Evolutionary conservation across 441 rosid species (phyloP), one percentile per base, ranked within the genome.

Genomic region (Lepidium campestre): DNA sequence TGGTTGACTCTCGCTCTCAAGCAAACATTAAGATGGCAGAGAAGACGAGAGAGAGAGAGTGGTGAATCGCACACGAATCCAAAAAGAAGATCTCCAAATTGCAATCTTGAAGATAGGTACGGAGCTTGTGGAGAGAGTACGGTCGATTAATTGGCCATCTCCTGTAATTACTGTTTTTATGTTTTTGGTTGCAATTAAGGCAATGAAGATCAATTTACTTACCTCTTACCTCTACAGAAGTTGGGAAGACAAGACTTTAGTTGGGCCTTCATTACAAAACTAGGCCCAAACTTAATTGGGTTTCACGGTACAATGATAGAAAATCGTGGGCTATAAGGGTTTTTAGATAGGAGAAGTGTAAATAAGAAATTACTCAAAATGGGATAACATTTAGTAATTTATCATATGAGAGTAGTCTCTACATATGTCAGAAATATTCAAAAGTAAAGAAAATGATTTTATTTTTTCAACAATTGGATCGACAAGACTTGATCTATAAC

Each of bases 1-100:
- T 72, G 61, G 61, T 72, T 72, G 65, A 71, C 58, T 65, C 59
- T 54, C 22, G 25, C 36, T 18, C 32, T 65, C 49, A 72, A 54
- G 19, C 71, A 34, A 50, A 41, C 67, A 65, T 71, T 65, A 29
- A 29, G 32, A 29, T 42, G 25, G 25, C 10, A 1, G 35, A 15
- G 19, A 34, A 23, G 20, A 23, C 12, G 15, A 31, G 18, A 17
- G 25, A 44, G 7, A 25, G 39, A 59, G 42, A 41, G 31, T 29
- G 34, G 34, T 29, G 34, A 52, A 60, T 41, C 62, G 13, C 31
- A 0, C 4, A 50, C 57, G 12, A 44, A 44, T 56, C 18, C 23
- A 40, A 42, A 39, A 44, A 45, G n/a, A 46, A 37, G 69, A 62
- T 70, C 62, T 53, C 14, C 15, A 60, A 25, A 55, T 54, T 45